Conservation (phyloP, 441 rosid species). For the Theobroma grandiflorum region DNA sequence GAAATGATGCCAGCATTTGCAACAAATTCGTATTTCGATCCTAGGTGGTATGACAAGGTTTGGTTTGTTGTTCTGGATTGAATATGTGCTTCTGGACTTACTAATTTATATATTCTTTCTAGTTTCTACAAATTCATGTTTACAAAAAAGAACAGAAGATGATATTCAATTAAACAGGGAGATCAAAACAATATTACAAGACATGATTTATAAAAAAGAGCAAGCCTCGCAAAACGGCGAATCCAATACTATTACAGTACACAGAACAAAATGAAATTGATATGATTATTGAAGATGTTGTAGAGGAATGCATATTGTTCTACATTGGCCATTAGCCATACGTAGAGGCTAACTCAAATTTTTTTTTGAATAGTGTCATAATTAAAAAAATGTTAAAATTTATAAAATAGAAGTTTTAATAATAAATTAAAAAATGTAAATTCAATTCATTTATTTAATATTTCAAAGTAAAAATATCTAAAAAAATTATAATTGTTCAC, state of each 20-base stretch:
- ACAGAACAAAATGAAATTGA: constrained; percentile 38
- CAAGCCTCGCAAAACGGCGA: constrained; percentile 42
- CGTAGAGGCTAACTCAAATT: no score
- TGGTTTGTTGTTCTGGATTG: constrained; percentile 25
- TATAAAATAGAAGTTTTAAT: no score
- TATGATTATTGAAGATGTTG: constrained; percentile 50
- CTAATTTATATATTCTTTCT: no score
- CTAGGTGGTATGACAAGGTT: no score
- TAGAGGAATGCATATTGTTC: constrained; percentile 56
- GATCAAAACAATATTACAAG: neutral
- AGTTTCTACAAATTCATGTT: no score
- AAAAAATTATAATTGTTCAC: no score
- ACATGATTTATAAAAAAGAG: constrained; percentile 20
- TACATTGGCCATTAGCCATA: constrained; percentile 33
- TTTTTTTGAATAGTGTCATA: no score
- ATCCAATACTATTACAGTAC: constrained; percentile 43
- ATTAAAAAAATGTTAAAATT: no score
- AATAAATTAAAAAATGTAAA: no score
- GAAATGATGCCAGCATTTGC: constrained; percentile 42
- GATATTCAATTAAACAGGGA: constrained; percentile 39
- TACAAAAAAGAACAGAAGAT: constrained; percentile 34
- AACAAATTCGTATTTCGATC: neutral
- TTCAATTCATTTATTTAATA: no score
- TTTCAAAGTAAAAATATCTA: no score
- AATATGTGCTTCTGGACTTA: neutral